Evolutionary conservation across 1,284 basidiomycete species (phyloP).

Genomic region (Microbotryum lychnidis-dioicae): DNA sequence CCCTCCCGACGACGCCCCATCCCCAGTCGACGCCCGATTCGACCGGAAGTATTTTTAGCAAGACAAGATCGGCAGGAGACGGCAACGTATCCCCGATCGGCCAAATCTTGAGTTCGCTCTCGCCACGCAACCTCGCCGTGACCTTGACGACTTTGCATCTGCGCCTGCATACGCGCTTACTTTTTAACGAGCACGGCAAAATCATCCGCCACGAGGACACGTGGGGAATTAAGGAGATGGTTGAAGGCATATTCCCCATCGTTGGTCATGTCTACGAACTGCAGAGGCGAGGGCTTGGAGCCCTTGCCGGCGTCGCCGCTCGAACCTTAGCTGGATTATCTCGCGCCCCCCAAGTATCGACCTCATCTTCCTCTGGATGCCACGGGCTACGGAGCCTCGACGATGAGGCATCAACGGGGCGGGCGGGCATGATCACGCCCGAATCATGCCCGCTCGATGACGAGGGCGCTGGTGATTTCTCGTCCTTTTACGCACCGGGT

Average conservation of each 20-base stretch:
- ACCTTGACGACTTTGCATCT: conserved; percentile 22
- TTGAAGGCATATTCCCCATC: conserved; percentile 30
- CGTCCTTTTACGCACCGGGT: no score
- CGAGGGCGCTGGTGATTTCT: no score
- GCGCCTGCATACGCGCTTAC: conserved; percentile 23
- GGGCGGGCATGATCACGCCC: no score
- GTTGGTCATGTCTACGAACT: conserved; percentile 18
- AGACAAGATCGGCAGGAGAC: conserved; percentile 7
- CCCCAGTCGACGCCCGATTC: conserved; percentile 5
- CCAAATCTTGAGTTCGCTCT: conserved; percentile 10
- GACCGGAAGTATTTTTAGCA: conserved; percentile 12
- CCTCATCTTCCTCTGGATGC: no score
- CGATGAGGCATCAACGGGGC: no score
- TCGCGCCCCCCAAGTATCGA: background rate
- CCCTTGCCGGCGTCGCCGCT: conserved; percentile 11
- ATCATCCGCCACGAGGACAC: conserved; percentile 28
- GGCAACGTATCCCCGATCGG: conserved; percentile 4
- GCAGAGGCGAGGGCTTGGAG: conserved; percentile 19
- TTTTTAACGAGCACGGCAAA: conserved; percentile 27
- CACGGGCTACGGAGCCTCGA: no score
- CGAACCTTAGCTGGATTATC: conserved; percentile 5
- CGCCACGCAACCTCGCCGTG: conserved; percentile 14
- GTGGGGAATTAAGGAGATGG: conserved; percentile 26
- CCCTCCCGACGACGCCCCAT: conserved; percentile 22
- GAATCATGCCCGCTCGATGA: no score